Evolutionary conservation across 2,329 filamentous ascomycete genomes (phyloP).

Genomic region (Pleoardoris graminearum): DNA sequence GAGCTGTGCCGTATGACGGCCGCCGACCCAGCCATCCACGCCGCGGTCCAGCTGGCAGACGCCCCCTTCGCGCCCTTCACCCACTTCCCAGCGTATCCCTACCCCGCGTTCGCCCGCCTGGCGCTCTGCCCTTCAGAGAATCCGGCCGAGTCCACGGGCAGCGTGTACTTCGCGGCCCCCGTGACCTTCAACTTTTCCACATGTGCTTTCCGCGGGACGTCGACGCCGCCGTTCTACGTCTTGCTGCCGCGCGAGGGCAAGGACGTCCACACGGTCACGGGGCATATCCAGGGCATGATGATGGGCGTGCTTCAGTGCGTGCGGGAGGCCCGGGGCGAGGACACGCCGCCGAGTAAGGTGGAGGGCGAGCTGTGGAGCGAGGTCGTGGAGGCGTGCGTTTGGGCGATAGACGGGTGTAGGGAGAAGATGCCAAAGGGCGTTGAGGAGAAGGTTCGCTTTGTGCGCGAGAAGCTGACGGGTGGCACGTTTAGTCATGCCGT

Average conservation of each 20-base stretch:
- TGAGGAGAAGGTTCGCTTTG: constrained; percentile 30
- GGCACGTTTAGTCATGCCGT: constrained; percentile 28
- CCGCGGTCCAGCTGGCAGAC: constrained; percentile 33
- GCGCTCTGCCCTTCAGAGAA: constrained; percentile 27
- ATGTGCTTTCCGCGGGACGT: constrained; percentile 17
- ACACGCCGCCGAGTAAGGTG: constrained; percentile 16
- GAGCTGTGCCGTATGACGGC: constrained; percentile 22
- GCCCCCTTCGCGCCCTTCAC: constrained; percentile 25
- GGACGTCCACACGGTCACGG: constrained; percentile 24
- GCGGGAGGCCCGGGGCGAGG: constrained; percentile 25
- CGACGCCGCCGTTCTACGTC: constrained; percentile 25
- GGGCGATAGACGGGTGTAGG: constrained; percentile 30
- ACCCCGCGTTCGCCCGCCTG: constrained; percentile 32
- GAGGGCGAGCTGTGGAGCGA: constrained; percentile 31
- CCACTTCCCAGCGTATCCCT: background rate
- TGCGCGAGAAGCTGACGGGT: constrained; percentile 25
- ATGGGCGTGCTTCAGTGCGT: constrained; percentile 37
- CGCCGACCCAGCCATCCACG: constrained; percentile 26
- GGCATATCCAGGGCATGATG: constrained; percentile 34
- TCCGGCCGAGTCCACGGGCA: constrained; percentile 4
- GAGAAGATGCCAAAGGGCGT: constrained; percentile 32
- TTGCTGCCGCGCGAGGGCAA: constrained; percentile 20
- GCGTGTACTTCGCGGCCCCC: constrained; percentile 27
- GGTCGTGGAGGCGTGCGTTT: constrained; percentile 27
- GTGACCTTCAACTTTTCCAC: constrained; percentile 23